These are phyloP conservation scores for Colletotrichum neosansevieriae DNA, from an alignment of 2,329 filamentous ascomycete genomes.

Conservation along the genomic window DNA sequence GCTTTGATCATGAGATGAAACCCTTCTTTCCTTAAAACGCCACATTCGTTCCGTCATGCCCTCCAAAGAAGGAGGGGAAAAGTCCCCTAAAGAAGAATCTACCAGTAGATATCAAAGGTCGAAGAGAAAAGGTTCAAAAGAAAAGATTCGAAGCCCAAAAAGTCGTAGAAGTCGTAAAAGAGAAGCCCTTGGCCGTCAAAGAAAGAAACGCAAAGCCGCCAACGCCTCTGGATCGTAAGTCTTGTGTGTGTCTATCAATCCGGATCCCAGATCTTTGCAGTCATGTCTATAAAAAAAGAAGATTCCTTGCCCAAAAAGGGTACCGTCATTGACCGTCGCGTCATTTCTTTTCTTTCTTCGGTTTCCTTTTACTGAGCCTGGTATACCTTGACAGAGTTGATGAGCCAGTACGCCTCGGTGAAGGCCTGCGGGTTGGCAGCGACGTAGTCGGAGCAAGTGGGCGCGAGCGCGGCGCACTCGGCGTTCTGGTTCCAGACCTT, in stretches of 20 bases:
- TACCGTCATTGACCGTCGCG: neutral
- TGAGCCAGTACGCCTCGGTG: slow-evolving; percentile 79
- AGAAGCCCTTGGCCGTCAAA: neutral
- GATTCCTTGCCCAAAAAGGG: neutral
- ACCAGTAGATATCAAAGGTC: slow-evolving; percentile 26
- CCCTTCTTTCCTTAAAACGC: slow-evolving; percentile 15
- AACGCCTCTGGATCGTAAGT: slow-evolving; percentile 23
- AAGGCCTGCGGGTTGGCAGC: slow-evolving; percentile 77
- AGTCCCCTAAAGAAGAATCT: neutral
- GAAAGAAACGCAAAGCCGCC: slow-evolving; percentile 19
- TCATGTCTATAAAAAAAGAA: neutral
- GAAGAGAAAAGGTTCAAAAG: slow-evolving; percentile 8
- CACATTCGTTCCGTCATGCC: slow-evolving; percentile 2
- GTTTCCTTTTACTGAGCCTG: slow-evolving; percentile 43
- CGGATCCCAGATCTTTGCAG: slow-evolving; percentile 6
- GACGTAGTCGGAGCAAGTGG: slow-evolving; percentile 80
- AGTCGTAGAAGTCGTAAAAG: slow-evolving; percentile 26
- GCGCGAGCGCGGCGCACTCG: slow-evolving; percentile 70
- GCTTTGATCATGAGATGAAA: neutral
- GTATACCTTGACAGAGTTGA: slow-evolving; percentile 79
- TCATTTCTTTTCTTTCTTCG: neutral
- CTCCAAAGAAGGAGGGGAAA: neutral
- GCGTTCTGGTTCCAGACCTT: slow-evolving; percentile 70
- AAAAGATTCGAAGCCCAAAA: slow-evolving; percentile 7
- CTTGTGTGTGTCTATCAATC: neutral